Conservation (phyloP, 129 eudicot species). For the carrot (Daucus carota) region DH1_v3.0 NC_030387.2:5614501-5615000, state of each 20-base stretch:
- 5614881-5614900: neutral
- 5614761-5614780: neutral
- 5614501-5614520: conserved; percentile 42
- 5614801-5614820: neutral
- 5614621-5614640: neutral
- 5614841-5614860: neutral
- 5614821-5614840: neutral
- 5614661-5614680: no score
- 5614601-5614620: neutral
- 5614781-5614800: neutral
- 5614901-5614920: neutral
- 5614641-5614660: neutral
- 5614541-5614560: conserved; percentile 24
- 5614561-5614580: neutral
- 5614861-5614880: neutral
- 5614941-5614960: neutral
- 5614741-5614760: neutral
- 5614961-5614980: neutral
- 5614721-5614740: neutral
- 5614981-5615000: neutral
- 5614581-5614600: neutral
- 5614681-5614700: no score
- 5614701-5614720: neutral
- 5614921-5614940: neutral
- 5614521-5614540: conserved; percentile 38